Evolutionary conservation across 2,329 filamentous ascomycete species (phyloP), one percentile per base, ranked within the genome.

Genomic region (Alternaria infectoria): DNA sequence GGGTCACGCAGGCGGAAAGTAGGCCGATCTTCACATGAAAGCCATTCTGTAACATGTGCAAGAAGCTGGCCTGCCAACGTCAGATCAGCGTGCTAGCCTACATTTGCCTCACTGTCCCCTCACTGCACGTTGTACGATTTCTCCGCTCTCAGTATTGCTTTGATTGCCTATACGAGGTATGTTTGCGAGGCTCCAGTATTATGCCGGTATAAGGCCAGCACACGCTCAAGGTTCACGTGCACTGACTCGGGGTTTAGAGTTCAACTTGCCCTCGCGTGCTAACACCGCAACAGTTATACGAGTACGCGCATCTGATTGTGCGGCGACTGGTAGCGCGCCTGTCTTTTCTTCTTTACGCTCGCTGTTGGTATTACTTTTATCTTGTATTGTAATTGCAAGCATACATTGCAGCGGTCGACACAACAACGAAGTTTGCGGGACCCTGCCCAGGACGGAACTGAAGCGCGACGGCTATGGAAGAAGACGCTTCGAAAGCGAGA

Each of bases 11-110:
- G 36, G 46, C 62, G 64, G 63, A 60, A 59, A 32, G 57, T 61
- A 60, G 65, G 69, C 68, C 68, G 69, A 73, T 63, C 67, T 69
- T 76, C 74, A 76, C 74, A 70, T 76, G 74, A 68, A 69, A 72
- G 64, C 54, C 54, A 52, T 55, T 28, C 50, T 26, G 26, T 65
- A 58, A 68, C 62, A 68, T 54, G 61, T 56, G 61, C 54, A 57
- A 40, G 50, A 43, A 56, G 59, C 52, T 32, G 55, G 54, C 54
- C 49, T 36, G 55, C 49, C 54, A 59, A 62, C 63, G 63, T 65
- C 69, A 68, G 61, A 54, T 23, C 47, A 17, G 32, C 40, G 55
- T 67, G 44, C 57, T 62, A 62, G 61, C 54, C 32, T 62, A 54
- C 59, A 56, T 61, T 36, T 54, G 51, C 50, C 21, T 23, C 36